Percentiles rank a stretch among this genome's conserved stretches.
phyloP scores from a whole-genome alignment of 257 asterid genomes.

The Forsythia viridissima region DNA sequence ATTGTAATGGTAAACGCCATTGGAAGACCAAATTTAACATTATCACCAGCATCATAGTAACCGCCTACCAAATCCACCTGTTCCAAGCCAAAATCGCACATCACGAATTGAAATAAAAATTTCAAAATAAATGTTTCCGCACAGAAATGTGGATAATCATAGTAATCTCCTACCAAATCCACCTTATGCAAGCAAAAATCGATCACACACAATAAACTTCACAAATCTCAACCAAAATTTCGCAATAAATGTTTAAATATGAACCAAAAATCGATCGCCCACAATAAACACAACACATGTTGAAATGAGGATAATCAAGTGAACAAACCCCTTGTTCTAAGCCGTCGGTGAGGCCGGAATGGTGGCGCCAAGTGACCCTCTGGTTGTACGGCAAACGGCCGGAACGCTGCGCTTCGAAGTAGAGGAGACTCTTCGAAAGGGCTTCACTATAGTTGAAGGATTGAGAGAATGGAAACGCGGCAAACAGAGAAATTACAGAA shows the following conservation, averaged over 20 bases:
- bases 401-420: constrained; percentile 94
- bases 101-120: neutral
- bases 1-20: constrained; percentile 63
- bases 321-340: constrained; percentile 77
- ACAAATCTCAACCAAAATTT: neutral
- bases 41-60: constrained; percentile 64
- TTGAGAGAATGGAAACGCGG: constrained; percentile 34
- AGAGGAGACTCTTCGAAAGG: constrained; percentile 79
- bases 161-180: neutral
- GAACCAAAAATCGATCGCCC: neutral
- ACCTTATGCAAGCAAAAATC: neutral
- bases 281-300: neutral
- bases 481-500: constrained; percentile 30
- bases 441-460: constrained; percentile 61
- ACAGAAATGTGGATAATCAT: neutral
- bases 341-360: constrained; percentile 95
- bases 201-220: neutral
- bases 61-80: constrained; percentile 69
- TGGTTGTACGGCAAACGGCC: constrained; percentile 87
- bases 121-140: neutral
- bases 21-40: constrained; percentile 59
- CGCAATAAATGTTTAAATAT: neutral
- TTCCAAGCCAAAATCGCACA: neutral
- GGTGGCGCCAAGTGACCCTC: constrained; percentile 83
- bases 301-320: neutral